Evolutionary conservation across 75 land plant genomes (phyloP), one percentile per base, ranked within the genome.

Genomic region (Selaginella tamariscina): DNA sequence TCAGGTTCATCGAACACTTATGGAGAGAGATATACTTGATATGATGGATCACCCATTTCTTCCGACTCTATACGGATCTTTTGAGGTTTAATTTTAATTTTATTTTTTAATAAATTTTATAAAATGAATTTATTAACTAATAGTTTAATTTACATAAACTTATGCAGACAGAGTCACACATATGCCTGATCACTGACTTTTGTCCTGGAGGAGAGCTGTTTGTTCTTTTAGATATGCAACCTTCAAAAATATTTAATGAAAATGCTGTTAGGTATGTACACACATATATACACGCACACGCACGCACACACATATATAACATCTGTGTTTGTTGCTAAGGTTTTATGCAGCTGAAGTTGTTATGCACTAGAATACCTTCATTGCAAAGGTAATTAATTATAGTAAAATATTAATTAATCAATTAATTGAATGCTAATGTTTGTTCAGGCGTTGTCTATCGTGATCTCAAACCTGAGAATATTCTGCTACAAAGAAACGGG

Each of bases 201-300:
- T 91, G 85, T 56, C 79, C 96, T 70, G 98, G 98, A 22, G 98
- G 98, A 24, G 98, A 94, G 71, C 78, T 94, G 23, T 94, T 94
- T 72, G 79, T 82, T 49, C 73, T 90, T 65, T 80, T 94, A 31
- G 98, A 94, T 73, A 87, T 82, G 78, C 98, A 94, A 65, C 98
- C 98, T 0, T 81, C 80, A 76, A 94, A 94, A 67, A 66, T 82
- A 24, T 80, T 94, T 26, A 80, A 74, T 70, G 98, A 94, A 64
- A 88, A 89, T 2, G 78, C 85, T 69, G 96, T 83, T 20, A 82
- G 89, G 97, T 91, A 79, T n/a, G n/a, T n/a, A n/a, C n/a, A n/a
- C n/a, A n/a, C n/a, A n/a, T n/a, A n/a, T n/a, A n/a, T n/a, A n/a
- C n/a, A n/a, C n/a, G n/a, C n/a, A n/a, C n/a, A n/a, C n/a, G n/a